A percentile compares a stretch with the other conserved stretches of the same genome.
Conservation (phyloP, 148 eudicot species). For the Rhododendron vialii region DNA sequence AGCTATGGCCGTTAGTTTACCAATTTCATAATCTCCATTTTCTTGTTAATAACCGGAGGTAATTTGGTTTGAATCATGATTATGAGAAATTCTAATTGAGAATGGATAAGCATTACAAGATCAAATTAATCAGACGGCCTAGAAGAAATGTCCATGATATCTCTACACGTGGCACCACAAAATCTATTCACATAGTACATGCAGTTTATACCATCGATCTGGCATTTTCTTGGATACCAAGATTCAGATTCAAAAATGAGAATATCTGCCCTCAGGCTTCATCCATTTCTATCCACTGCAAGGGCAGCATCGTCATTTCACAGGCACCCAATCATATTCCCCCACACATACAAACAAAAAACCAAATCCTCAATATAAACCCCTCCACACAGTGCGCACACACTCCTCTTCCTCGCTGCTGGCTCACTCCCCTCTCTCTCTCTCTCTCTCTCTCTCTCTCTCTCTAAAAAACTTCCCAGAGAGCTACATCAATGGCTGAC, state of each 20-base stretch:
- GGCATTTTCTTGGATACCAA: neutral
- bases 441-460: neutral
- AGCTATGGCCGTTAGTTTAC: neutral
- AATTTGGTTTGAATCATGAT: too few species aligned
- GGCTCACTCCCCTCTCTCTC: too few species aligned
- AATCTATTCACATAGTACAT: neutral
- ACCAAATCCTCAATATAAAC: neutral
- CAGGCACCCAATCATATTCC: neutral
- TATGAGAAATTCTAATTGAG: neutral
- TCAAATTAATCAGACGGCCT: too few species aligned
- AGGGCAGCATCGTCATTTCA: neutral
- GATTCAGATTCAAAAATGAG: neutral
- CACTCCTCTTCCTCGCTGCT: neutral
- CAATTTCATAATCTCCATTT: neutral
- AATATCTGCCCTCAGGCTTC: neutral
- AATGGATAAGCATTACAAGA: too few species aligned
- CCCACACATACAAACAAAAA: neutral
- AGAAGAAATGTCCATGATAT: neutral
- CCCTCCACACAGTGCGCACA: neutral
- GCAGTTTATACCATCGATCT: neutral
- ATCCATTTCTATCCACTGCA: neutral
- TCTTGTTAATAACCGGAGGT: neutral
- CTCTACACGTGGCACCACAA: neutral
- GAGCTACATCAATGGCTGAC: conserved; percentile 10
- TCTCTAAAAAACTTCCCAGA: neutral